These are phyloP conservation scores for Perkinsus marinus DNA, from an alignment of 169 alveolate species.

Conservation along the genomic window DNA sequence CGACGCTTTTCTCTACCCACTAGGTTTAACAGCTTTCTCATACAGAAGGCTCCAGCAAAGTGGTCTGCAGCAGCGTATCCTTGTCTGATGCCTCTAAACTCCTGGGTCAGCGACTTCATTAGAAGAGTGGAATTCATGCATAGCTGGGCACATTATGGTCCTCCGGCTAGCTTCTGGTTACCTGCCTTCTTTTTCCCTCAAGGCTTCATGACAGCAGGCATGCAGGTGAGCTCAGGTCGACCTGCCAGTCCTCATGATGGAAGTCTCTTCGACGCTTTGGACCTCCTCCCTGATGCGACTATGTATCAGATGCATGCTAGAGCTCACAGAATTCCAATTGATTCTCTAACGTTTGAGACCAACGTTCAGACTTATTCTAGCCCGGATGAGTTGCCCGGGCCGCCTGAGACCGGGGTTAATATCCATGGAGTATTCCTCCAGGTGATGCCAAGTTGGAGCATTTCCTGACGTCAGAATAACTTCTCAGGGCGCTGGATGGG, in stretches of 20 bases:
- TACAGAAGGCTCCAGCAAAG: conserved; percentile 54
- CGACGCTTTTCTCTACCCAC: background rate
- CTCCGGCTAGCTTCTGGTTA: conserved; percentile 55
- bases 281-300: background rate
- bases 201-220: conserved; percentile 60
- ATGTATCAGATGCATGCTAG: conserved; percentile 51
- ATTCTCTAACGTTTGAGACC: conserved; percentile 55
- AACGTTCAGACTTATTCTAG: conserved; percentile 29
- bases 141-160: conserved; percentile 56
- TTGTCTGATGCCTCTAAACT: conserved; percentile 56
- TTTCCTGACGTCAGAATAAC: background rate
- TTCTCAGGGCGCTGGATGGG: conserved; percentile 66
- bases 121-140: conserved; percentile 50
- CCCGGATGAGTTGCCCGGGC: conserved; percentile 34
- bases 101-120: conserved; percentile 60
- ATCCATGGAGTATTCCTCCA: conserved; percentile 68
- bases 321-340: conserved; percentile 60
- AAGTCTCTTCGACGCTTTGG: no score
- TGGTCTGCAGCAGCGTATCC: conserved; percentile 62
- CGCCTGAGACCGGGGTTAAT: conserved; percentile 72
- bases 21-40: conserved; percentile 44
- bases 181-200: conserved; percentile 75
- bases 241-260: no score
- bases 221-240: conserved; percentile 17
- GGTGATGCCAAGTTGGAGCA: background rate